These are phyloP conservation scores for Ustilago xerochloae DNA, from an alignment of 1,284 basidiomycete genomes.

Conservation along the genomic window DNA sequence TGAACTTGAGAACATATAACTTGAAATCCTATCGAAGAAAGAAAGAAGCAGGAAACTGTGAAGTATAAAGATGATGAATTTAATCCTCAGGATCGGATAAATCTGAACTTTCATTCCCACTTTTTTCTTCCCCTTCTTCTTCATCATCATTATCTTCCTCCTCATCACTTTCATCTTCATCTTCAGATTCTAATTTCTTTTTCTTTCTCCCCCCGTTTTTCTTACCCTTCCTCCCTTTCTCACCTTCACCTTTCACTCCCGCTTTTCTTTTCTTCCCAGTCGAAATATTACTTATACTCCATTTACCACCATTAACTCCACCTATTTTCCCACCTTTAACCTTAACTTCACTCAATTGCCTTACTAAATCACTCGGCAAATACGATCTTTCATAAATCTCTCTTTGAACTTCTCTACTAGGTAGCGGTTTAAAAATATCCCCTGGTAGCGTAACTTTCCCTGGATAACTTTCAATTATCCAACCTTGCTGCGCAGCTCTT, in stretches of 20 bases:
- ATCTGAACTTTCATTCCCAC: constrained; percentile 12
- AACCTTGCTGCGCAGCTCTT: constrained; percentile 76
- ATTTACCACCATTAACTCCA: not conserved
- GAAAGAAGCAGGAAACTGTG: not conserved
- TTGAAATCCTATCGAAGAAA: too few species aligned
- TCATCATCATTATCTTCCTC: constrained; percentile 17
- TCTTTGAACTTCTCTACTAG: constrained; percentile 50
- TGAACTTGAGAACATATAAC: too few species aligned
- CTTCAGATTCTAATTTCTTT: not conserved
- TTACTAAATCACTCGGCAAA: constrained; percentile 26
- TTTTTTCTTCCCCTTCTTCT: constrained; percentile 7
- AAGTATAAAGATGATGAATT: not conserved
- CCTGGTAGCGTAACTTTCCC: constrained; percentile 81
- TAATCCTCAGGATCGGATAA: constrained; percentile 18
- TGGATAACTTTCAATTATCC: constrained; percentile 83
- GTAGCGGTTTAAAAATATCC: constrained; percentile 77
- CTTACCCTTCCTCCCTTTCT: constrained; percentile 1
- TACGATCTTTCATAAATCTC: constrained; percentile 46
- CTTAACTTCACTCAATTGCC: constrained; percentile 25
- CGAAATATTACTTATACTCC: constrained; percentile 8
- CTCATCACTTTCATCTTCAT: constrained; percentile 23
- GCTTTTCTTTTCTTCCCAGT: not conserved
- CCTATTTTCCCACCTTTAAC: constrained; percentile 1
- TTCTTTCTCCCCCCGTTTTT: constrained; percentile 3
- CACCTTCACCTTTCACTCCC: not conserved